These are phyloP conservation scores for Ganoderma multipileum DNA, from an alignment of 1,284 basidiomycete genomes.

Conservation along the genomic window DNA sequence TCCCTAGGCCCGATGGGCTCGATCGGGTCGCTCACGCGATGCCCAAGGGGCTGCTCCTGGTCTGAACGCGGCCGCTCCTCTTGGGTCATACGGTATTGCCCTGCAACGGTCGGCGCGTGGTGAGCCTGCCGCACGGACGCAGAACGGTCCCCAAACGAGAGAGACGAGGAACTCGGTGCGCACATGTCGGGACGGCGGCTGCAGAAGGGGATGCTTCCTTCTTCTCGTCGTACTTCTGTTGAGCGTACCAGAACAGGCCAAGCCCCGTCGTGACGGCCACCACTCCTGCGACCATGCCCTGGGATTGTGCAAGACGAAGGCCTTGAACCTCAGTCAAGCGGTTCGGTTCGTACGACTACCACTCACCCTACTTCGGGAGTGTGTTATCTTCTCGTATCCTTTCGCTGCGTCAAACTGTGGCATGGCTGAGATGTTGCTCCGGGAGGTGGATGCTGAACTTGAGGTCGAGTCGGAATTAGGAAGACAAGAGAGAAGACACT, in stretches of 20 bases:
- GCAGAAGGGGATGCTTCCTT: conserved; percentile 15
- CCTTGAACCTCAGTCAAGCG: background rate
- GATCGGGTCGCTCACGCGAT: background rate
- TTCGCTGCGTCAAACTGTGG: background rate
- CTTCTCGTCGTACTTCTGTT: conserved; percentile 17
- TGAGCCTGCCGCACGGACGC: background rate
- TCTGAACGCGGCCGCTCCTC: conserved; percentile 18
- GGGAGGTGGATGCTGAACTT: background rate
- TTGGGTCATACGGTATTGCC: conserved; percentile 11
- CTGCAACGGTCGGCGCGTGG: background rate
- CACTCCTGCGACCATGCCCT: background rate
- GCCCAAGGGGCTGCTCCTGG: conserved; percentile 11
- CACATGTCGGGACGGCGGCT: conserved; percentile 21
- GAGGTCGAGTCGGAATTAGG: too few species aligned
- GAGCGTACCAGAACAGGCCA: conserved; percentile 27
- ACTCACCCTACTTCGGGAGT: background rate
- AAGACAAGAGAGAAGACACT: background rate
- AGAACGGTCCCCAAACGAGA: background rate
- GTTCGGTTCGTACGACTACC: background rate
- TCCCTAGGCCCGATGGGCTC: background rate
- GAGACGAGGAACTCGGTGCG: background rate
- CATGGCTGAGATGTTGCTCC: background rate
- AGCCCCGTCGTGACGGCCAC: background rate
- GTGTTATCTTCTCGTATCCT: background rate
- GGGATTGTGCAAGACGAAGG: too few species aligned